A percentile compares a stretch with the other conserved stretches of the same genome.
phyloP scores from a whole-genome alignment of 164 flowering plant species.

The grape (Vitis vinifera) region DNA sequence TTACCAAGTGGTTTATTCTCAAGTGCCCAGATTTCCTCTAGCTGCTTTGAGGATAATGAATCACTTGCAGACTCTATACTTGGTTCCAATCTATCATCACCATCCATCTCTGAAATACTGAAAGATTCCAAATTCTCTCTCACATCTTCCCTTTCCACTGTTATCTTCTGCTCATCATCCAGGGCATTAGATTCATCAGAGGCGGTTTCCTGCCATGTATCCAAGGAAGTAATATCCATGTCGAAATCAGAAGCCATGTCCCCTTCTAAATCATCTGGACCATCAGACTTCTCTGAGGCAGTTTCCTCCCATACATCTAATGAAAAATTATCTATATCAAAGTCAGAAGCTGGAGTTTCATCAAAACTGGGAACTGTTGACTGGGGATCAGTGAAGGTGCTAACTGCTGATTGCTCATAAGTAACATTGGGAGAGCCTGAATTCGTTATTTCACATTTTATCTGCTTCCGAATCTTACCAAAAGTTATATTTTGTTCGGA shows the following conservation, averaged over 20 bases:
- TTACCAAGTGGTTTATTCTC: slow-evolving; percentile 24
- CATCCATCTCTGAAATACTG: slow-evolving; percentile 5
- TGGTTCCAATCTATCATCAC: slow-evolving; percentile 6
- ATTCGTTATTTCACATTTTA: slow-evolving; percentile 54
- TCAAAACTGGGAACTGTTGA: neutral
- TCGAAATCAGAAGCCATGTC: slow-evolving; percentile 15
- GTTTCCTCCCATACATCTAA: too few species aligned
- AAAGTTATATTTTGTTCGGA: slow-evolving; percentile 48
- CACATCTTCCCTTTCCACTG: slow-evolving; percentile 20
- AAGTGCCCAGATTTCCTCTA: slow-evolving; percentile 7
- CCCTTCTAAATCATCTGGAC: slow-evolving; percentile 15
- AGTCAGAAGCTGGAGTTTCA: too few species aligned
- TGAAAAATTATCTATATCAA: too few species aligned
- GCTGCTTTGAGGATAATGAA: slow-evolving; percentile 18
- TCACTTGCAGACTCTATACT: neutral
- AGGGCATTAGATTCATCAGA: slow-evolving; percentile 23
- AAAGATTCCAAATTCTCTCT: slow-evolving; percentile 19
- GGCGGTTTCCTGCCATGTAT: slow-evolving; percentile 16
- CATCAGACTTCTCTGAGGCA: too few species aligned
- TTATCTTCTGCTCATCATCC: slow-evolving; percentile 16
- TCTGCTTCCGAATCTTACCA: slow-evolving; percentile 71
- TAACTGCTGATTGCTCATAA: slow-evolving; percentile 12
- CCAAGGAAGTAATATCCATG: slow-evolving; percentile 13
- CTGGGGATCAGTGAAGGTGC: slow-evolving; percentile 3
- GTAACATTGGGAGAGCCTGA: slow-evolving; percentile 18